Evolutionary conservation across 2,329 filamentous ascomycete genomes (phyloP), one percentile per base, ranked within the genome.

Genomic region (Trichoderma simmonsii): DNA sequence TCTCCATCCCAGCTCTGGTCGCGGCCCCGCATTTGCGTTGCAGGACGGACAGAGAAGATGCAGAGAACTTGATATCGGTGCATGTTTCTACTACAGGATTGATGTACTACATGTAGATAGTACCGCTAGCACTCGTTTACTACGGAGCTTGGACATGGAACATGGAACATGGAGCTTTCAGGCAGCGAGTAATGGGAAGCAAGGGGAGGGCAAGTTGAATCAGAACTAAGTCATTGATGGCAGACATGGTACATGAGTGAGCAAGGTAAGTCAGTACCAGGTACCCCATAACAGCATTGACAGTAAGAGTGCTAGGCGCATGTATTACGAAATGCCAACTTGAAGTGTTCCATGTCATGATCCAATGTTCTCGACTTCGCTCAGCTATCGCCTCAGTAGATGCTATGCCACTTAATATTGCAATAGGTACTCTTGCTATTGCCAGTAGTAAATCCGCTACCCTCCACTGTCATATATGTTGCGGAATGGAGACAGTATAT

Each of bases 11-110:
- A 72, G 65, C 36, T 64, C 59, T 24, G 34, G 34, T 24, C 36
- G 64, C 18, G 54, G 62, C 65, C 71, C 71, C 71, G 61, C 71
- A 69, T 70, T 24, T 71, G 59, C 60, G 68, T 65, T 65, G 69
- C 69, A 65, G 34, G 48, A 65, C 57, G 69, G 48, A 71, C 57
- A 56, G 32, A 56, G 43, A 63, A 34, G 64, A 59, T 24, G 57
- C 63, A 68, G 60, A 56, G 63, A 71, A 34, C 57, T 60, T 60
- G 57, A 60, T 60, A 34, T 30, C 28, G 14, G 14, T 32, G 28
- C 56, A 24, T 54, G 48, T 54, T 60, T 43, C 39, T 43, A 1
- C 36, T 18, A 18, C 36, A 43, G 36, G 18, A 18, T 4, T 1
- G 2, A 26, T 43, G 7, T 43, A 43, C 39, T 43, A 18, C 39